Evolutionary conservation across 768 basidiomycete species (phyloP).

Genomic region (Sutorius australiensis): DNA sequence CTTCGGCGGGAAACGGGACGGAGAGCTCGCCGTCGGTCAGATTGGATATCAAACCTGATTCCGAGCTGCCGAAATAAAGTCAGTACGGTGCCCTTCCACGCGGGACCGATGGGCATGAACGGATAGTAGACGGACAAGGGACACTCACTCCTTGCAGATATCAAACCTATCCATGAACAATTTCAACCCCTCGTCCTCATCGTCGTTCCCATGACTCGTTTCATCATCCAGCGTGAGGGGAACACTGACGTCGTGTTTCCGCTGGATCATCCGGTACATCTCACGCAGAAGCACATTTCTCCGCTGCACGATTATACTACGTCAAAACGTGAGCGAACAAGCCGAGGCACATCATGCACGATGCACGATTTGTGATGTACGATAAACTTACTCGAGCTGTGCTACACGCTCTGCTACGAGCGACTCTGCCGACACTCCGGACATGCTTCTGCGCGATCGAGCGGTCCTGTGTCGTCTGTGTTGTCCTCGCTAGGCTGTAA

Average conservation of each 20-base stretch:
- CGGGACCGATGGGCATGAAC: neutral
- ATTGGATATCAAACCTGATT: conserved; percentile 39
- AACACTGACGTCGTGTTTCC: conserved; percentile 44
- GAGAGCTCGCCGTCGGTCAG: conserved; percentile 33
- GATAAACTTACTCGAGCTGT: conserved; percentile 30
- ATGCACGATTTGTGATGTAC: neutral
- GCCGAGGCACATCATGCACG: neutral
- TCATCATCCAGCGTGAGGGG: conserved; percentile 39
- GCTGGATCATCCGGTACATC: conserved; percentile 64
- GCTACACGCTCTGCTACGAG: conserved; percentile 36
- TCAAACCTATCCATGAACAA: conserved; percentile 57
- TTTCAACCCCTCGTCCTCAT: conserved; percentile 39
- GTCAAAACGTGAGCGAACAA: neutral
- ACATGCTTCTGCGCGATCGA: conserved; percentile 19
- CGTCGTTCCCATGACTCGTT: conserved; percentile 29
- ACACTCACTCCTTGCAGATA: conserved; percentile 47
- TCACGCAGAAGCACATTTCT: conserved; percentile 69
- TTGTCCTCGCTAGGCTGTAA: neutral
- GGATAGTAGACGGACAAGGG: neutral
- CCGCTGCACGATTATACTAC: conserved; percentile 58
- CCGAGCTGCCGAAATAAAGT: conserved; percentile 31
- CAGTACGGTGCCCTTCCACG: conserved; percentile 3
- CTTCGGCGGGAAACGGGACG: conserved; percentile 16
- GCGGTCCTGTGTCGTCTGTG: conserved; percentile 1
- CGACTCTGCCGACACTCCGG: conserved; percentile 28